Evolutionary conservation across 1,139 yeast genomes (phyloP), one percentile per base, ranked within the genome.

Genomic region (Suhomyces atakaporum): DNA sequence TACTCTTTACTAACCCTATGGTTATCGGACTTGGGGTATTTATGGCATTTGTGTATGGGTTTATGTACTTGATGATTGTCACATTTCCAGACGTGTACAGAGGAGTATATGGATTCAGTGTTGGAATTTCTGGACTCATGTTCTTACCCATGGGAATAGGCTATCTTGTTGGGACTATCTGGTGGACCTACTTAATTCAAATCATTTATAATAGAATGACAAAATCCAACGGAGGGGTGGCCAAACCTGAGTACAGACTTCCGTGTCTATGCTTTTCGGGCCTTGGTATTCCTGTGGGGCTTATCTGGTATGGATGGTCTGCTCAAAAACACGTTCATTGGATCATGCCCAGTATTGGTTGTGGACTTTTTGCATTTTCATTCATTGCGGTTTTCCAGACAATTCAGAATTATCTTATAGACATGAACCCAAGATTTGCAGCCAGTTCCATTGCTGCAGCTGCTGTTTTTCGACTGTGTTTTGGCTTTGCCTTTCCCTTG

Each of bases 241-340:
- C 76, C 12, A 75, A 76, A 45, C 84, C 84, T 1, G 84, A 79
- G 47, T 76, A 52, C 51, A 60, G 82, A 33, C 54, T 78, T 24
- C 79, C 78, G 8, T 58, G 73, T 39, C 52, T 77, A 9, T 46
- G 69, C 42, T 50, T 58, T 22, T 58, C 77, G 16, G 79, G 81
- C 1, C 40, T 77, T 3, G 59, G 72, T 3, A 60, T 74, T 29
- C 78, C 83, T 1, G 55, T 65, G 23, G 83, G 82, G 0, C 62
- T 80, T 27, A 59, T 80, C 27, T 73, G 82, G 73, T 80, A 76
- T 50, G 85, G 86, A 3, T 80, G 85, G 84, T 67, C 78, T 19
- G 82, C 81, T 1, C 63, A 79, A 45, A 63, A 66, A 20, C 54
- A 62, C 33, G 45, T 64, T 26, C 73, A 59, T 40, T 80, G 84